A percentile compares a stretch with the other conserved stretches of the same genome.
These are phyloP conservation scores for Ceratocystis colombiana DNA, from an alignment of 2,329 filamentous ascomycete species.

Conservation along the genomic window DNA sequence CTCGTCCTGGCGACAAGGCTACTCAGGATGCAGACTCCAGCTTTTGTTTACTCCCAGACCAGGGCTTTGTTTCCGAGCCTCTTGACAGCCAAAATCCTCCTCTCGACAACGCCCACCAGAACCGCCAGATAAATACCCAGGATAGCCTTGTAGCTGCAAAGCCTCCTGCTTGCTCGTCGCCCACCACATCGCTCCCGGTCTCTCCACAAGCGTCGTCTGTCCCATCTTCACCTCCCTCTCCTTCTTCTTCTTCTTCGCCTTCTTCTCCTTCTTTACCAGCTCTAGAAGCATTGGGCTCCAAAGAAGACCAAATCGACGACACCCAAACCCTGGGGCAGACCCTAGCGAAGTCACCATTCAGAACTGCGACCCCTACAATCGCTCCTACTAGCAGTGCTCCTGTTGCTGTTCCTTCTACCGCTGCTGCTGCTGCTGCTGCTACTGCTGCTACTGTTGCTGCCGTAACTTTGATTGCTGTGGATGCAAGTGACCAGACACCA, in stretches of 20 bases:
- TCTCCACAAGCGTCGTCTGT: no score
- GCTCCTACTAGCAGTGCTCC: not conserved
- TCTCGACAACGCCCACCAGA: constrained; percentile 21
- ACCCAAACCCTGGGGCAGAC: constrained; percentile 2
- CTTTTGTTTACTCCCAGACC: constrained; percentile 37
- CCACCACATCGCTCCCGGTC: no score
- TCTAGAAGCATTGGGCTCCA: constrained; percentile 19
- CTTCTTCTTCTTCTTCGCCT: not conserved
- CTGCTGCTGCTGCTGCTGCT: not conserved
- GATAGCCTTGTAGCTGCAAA: not conserved
- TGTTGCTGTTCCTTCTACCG: not conserved
- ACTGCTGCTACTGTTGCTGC: not conserved
- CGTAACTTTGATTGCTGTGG: constrained; percentile 6
- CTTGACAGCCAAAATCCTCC: constrained; percentile 18
- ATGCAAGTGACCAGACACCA: not conserved
- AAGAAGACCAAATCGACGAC: constrained; percentile 33
- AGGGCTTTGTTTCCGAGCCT: not conserved
- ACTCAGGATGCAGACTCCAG: constrained; percentile 33
- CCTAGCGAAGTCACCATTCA: not conserved
- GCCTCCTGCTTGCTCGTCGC: not conserved
- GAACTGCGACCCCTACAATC: no score
- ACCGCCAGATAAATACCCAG: constrained; percentile 14
- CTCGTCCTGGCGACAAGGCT: not conserved
- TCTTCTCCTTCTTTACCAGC: not conserved
- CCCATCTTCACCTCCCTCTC: not conserved